Evolutionary conservation across 306 rosid species (phyloP).

Genomic region (Pterocarpus santalinus): DNA sequence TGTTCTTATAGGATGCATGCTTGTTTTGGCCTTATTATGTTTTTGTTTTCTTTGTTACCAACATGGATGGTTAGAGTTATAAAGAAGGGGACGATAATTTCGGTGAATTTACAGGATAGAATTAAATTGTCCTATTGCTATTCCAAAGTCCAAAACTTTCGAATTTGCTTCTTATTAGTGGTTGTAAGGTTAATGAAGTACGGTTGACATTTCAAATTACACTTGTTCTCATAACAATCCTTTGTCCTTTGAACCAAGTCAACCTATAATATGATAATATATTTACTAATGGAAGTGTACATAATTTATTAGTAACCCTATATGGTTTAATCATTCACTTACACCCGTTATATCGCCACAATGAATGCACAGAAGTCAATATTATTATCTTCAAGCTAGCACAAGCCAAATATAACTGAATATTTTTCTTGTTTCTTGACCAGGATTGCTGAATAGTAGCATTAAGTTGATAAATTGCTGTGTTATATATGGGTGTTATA

Average conservation of each 20-base stretch:
- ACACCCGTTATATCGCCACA: too few species aligned
- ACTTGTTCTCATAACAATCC: not conserved
- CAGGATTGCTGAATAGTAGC: too few species aligned
- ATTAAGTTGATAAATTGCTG: too few species aligned
- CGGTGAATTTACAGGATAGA: constrained; percentile 40
- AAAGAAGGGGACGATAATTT: constrained; percentile 56
- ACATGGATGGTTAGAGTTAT: constrained; percentile 41
- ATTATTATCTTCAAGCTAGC: too few species aligned
- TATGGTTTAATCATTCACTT: too few species aligned
- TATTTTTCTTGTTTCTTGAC: too few species aligned
- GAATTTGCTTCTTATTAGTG: constrained; percentile 13
- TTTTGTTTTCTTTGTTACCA: constrained; percentile 45
- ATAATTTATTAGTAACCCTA: not conserved
- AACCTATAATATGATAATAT: not conserved
- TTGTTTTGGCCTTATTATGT: constrained; percentile 54
- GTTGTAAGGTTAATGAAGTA: not conserved
- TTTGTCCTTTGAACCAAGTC: not conserved
- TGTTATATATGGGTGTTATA: too few species aligned
- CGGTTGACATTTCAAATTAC: not conserved
- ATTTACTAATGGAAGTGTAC: not conserved
- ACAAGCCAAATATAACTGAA: too few species aligned
- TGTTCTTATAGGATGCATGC: constrained; percentile 45
- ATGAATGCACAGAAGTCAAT: too few species aligned
- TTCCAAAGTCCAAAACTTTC: constrained; percentile 36
- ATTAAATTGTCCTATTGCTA: constrained; percentile 46